Evolutionary conservation across 371 early-diverging fungal genomes (phyloP).

Genomic region (Circinella minor): DNA sequence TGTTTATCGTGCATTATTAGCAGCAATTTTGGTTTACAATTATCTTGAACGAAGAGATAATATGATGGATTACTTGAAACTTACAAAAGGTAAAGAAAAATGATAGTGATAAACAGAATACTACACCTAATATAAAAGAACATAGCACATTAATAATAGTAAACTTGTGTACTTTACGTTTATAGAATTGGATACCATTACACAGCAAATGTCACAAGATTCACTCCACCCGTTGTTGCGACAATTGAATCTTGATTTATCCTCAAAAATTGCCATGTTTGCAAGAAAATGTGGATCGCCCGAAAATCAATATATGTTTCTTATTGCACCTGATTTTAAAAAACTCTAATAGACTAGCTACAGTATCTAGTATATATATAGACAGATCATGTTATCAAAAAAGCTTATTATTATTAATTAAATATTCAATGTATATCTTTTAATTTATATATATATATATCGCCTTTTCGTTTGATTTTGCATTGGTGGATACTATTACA

Average conservation of each 20-base stretch:
- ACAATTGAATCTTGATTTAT: slow-evolving; percentile 30
- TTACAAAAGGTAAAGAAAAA: neutral
- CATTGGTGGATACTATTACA: too few species aligned
- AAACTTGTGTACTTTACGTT: neutral
- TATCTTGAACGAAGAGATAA: slow-evolving; percentile 12
- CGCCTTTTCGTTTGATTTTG: too few species aligned
- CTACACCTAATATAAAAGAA: too few species aligned
- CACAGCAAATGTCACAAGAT: slow-evolving; percentile 18
- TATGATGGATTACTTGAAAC: neutral
- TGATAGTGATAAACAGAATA: neutral
- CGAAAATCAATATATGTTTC: slow-evolving; percentile 11
- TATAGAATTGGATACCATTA: slow-evolving; percentile 24
- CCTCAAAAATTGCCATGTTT: slow-evolving; percentile 18
- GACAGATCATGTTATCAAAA: too few species aligned
- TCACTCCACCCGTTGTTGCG: slow-evolving; percentile 43
- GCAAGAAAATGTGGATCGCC: slow-evolving; percentile 18
- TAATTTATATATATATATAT: too few species aligned
- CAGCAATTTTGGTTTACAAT: slow-evolving; percentile 18
- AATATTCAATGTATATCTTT: too few species aligned
- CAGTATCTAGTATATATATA: too few species aligned
- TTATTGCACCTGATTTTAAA: slow-evolving; percentile 21
- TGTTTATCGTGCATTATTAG: slow-evolving; percentile 30
- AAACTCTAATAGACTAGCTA: neutral
- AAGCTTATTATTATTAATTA: too few species aligned
- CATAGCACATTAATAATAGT: neutral